A percentile compares a stretch with the other conserved stretches of the same genome.
These are phyloP conservation scores for Betula pendula DNA, from an alignment of 306 rosid species.

Conservation along the genomic window DNA sequence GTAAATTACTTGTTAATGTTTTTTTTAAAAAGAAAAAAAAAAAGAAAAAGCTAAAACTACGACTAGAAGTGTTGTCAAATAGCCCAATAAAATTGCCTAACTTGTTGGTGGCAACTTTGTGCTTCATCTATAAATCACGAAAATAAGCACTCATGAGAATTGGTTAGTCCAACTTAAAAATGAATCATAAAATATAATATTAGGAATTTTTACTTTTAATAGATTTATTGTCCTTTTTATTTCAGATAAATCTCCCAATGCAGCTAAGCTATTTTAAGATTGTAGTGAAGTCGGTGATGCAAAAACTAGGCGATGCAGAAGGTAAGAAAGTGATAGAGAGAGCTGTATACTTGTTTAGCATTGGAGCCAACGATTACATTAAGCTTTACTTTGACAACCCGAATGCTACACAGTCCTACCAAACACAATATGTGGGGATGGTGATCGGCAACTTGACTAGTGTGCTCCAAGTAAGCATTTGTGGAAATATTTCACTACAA, in stretches of 20 bases:
- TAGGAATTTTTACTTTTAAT: not conserved
- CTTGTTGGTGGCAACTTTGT: too few relatives aligned
- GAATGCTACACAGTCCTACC: slow-evolving; percentile 12
- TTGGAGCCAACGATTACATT: slow-evolving; percentile 41
- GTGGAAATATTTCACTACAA: not conserved
- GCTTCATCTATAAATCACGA: too few relatives aligned
- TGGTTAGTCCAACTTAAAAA: not conserved
- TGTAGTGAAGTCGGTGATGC: too few relatives aligned
- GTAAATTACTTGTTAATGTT: too few relatives aligned
- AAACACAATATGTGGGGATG: slow-evolving; percentile 20
- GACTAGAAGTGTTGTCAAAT: too few relatives aligned
- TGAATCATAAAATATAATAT: not conserved
- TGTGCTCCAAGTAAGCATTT: slow-evolving; percentile 34
- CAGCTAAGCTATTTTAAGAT: too few relatives aligned
- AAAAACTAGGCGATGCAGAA: too few relatives aligned
- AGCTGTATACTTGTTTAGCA: slow-evolving; percentile 40
- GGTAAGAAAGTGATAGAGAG: too few relatives aligned
- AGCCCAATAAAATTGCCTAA: too few relatives aligned
- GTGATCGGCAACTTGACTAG: slow-evolving; percentile 37
- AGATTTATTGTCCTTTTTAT: slow-evolving; percentile 6
- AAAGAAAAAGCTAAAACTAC: too few relatives aligned
- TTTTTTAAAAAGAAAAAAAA: too few relatives aligned
- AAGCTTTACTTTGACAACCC: slow-evolving; percentile 25
- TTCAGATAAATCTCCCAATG: too few relatives aligned
- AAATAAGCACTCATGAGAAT: not conserved